Percentiles rank a stretch among this genome's conserved stretches.
Evolutionary conservation across 768 basidiomycete species (phyloP).

Genomic region (Leccinum truebloodii): DNA sequence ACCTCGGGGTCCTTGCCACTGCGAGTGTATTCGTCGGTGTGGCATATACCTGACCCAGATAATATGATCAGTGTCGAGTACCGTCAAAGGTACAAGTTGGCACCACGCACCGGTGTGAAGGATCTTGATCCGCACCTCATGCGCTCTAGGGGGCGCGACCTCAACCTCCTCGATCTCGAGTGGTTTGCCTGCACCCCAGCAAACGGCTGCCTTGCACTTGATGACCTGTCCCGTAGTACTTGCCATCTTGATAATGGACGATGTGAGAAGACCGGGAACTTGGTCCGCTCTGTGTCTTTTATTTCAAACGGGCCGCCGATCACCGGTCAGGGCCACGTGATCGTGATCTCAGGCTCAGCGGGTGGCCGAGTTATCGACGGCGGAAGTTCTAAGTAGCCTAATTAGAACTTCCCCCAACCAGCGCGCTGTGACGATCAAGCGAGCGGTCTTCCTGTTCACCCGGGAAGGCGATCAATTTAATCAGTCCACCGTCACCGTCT

Average conservation of each 20-base stretch:
- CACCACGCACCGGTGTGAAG: constrained; percentile 74
- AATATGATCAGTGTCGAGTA: constrained; percentile 6
- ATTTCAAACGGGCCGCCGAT: background rate
- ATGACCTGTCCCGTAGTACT: constrained; percentile 79
- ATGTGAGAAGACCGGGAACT: constrained; percentile 19
- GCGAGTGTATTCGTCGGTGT: constrained; percentile 97
- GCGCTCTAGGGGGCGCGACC: constrained; percentile 85
- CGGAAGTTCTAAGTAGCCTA: constrained; percentile 6
- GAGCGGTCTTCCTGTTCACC: background rate
- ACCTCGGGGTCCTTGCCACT: constrained; percentile 97
- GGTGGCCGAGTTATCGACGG: constrained; percentile 4
- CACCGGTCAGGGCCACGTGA: background rate
- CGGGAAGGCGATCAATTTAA: background rate
- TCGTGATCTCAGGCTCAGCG: background rate
- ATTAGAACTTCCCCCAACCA: background rate
- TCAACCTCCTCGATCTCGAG: constrained; percentile 90
- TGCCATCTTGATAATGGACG: constrained; percentile 51
- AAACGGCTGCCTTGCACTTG: constrained; percentile 91
- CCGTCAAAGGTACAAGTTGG: background rate
- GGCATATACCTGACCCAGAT: constrained; percentile 73
- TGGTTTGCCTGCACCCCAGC: constrained; percentile 89
- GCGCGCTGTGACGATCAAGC: background rate
- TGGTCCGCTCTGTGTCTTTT: constrained; percentile 8
- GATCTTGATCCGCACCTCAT: constrained; percentile 94
- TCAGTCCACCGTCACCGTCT: background rate